Conservation (phyloP, 331 rosid genomes). For the Quercus phellos region DNA sequence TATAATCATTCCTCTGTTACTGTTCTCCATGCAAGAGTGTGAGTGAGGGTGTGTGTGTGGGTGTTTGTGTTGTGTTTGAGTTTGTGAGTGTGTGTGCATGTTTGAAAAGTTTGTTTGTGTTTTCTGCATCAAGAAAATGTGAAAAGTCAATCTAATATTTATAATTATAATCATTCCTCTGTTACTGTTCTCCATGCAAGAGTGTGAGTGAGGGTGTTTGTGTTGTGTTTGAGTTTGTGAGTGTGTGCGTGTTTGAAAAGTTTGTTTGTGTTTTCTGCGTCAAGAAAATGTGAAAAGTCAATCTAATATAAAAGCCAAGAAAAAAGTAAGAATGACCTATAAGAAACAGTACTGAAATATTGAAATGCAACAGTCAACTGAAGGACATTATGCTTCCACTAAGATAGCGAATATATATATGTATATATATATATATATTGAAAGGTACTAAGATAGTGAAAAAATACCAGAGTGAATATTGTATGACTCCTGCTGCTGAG, state of each 20-base stretch:
- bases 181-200: neutral
- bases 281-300: neutral
- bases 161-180: neutral
- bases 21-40: neutral
- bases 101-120: neutral
- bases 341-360: neutral
- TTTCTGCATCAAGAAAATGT: neutral
- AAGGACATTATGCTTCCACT: constrained; percentile 18
- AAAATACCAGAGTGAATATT: constrained; percentile 81
- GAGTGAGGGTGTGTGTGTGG: neutral
- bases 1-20: neutral
- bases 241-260: neutral
- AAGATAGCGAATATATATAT: constrained; percentile 6
- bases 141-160: neutral
- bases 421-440: too few species aligned
- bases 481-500: constrained; percentile 99
- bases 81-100: neutral
- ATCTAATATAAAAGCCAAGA: neutral
- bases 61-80: neutral
- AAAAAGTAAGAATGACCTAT: neutral
- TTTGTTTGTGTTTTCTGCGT: neutral
- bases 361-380: constrained; percentile 5
- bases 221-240: neutral
- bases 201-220: neutral
- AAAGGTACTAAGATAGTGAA: constrained; percentile 8